Base-by-base conservation (phyloP, 1,139 yeast species). In the Sugiyamaella grinbergsii region DNA sequence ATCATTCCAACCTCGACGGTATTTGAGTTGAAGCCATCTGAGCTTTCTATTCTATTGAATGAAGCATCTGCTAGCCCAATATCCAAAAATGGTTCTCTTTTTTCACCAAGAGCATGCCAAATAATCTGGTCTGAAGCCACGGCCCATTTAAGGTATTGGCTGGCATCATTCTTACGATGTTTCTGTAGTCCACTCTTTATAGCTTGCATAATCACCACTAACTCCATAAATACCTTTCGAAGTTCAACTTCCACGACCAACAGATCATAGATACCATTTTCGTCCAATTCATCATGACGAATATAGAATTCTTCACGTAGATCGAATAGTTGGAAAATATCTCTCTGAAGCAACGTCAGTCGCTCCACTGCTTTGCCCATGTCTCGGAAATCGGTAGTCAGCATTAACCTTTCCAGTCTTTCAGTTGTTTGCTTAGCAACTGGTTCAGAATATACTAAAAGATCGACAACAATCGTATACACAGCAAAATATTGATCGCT, bases 401-500 rank as follows among this genome's bases (percentile, higher is more conserved):
- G 71, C 37, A 85, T 72, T 44, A 89, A 72, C 58, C 82, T 83
- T 51, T 86, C 83, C 41, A 90, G 68, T 37, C 81, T 75, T 54
- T 83, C 82, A 50, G 79, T 76, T 39, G 82, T 65, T 42, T 76
- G 74, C 60, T 80, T 81, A 50, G 77, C 75, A 38, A 76, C 74
- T 3, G 88, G 83, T 58, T 86, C 91, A 4, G 79, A 72, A 60
- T 83, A 85, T 20, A 88, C 71, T 52, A 91, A 63, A 42, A 90
- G 71, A 56, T 86, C 86, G 45, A 82, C 77, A 3, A 79, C 75
- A 43, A 89, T 78, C 46, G 80, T 78, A 64, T 79, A 85, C 26
- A 88, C 68, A 0, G 88, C 77, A 42, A 79, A 75, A 64, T 88
- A 91, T 60, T 90, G 96, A 26, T 68, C 68, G 0, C 96, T 85